A percentile compares a stretch with the other conserved stretches of the same genome.
Conservation (phyloP, 2,329 filamentous ascomycete species). For the Apiospora aurea region DNA sequence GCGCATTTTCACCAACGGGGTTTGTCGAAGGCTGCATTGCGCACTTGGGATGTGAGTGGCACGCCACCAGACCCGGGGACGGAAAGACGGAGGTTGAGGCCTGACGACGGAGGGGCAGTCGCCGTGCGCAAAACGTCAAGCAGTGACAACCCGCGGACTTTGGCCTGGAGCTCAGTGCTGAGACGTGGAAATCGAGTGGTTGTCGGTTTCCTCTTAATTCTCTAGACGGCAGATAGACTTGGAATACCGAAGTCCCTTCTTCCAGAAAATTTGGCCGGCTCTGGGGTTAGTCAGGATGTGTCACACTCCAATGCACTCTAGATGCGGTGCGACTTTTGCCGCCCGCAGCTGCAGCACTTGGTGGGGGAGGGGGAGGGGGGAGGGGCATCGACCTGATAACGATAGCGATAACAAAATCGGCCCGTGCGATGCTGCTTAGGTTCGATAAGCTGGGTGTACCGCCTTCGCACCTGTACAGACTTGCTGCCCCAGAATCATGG, state of each 20-base stretch:
- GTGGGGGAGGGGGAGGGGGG: slow-evolving; percentile 29
- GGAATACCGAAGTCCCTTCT: background rate
- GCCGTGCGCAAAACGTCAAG: background rate
- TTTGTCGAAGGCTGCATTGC: slow-evolving; percentile 3
- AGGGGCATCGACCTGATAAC: background rate
- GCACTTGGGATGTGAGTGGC: slow-evolving; percentile 4
- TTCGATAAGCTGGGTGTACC: too few relatives aligned
- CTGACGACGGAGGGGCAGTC: slow-evolving; percentile 5
- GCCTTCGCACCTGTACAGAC: too few relatives aligned
- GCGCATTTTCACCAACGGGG: slow-evolving; percentile 23
- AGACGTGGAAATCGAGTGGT: too few relatives aligned
- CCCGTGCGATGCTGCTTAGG: too few relatives aligned
- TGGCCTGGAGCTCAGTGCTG: background rate
- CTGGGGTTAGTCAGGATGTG: background rate
- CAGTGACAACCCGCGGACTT: background rate
- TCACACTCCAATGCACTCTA: background rate
- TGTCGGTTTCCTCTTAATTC: background rate
- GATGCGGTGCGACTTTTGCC: background rate
- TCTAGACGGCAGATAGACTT: background rate
- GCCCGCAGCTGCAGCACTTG: slow-evolving; percentile 19
- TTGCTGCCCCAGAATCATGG: too few relatives aligned
- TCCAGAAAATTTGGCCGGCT: background rate
- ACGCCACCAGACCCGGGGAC: slow-evolving; percentile 8
- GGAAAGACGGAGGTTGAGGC: slow-evolving; percentile 16
- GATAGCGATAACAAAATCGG: background rate